These are phyloP conservation scores for Bipolaris victoriae DNA, from an alignment of 2,329 filamentous ascomycete genomes.

Conservation along the genomic window DNA sequence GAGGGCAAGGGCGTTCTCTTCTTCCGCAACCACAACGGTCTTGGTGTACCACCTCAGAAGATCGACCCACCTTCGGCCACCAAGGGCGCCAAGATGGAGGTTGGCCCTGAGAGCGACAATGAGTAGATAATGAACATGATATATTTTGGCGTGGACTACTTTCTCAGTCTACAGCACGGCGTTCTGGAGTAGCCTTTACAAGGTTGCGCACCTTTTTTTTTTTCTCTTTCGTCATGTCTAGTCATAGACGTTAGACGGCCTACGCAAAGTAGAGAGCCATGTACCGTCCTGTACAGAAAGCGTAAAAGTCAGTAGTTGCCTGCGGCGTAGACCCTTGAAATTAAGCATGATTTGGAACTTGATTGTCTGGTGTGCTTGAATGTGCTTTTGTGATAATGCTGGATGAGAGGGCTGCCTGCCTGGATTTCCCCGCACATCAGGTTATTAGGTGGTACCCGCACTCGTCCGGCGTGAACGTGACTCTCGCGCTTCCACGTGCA, in stretches of 20 bases:
- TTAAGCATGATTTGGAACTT: conserved; percentile 6
- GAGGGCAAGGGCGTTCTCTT: conserved; percentile 86
- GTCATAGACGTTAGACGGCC: conserved; percentile 22
- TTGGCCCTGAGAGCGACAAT: conserved; percentile 41
- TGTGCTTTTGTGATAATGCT: conserved; percentile 2
- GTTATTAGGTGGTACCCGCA: conserved; percentile 3
- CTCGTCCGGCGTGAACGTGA: conserved; percentile 11
- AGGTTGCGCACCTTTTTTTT: conserved; percentile 17
- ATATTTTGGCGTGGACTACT: conserved; percentile 25
- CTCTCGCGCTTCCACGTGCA: not conserved
- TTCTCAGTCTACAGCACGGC: conserved; percentile 22
- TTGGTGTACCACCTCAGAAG: conserved; percentile 63
- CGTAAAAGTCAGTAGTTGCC: conserved; percentile 18
- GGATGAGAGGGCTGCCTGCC: not conserved
- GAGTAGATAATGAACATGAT: conserved; percentile 31
- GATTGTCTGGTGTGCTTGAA: not conserved
- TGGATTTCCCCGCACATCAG: conserved; percentile 12
- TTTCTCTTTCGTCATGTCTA: conserved; percentile 21
- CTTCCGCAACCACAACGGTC: conserved; percentile 91
- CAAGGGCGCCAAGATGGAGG: conserved; percentile 45
- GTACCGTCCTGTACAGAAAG: conserved; percentile 9
- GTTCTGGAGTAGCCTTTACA: conserved; percentile 23
- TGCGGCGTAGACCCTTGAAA: conserved; percentile 9
- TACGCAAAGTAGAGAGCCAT: conserved; percentile 19
- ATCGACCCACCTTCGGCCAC: conserved; percentile 29